Conservation (phyloP, 2,329 filamentous ascomycete species). For the Pezicula carpinea region DNA sequence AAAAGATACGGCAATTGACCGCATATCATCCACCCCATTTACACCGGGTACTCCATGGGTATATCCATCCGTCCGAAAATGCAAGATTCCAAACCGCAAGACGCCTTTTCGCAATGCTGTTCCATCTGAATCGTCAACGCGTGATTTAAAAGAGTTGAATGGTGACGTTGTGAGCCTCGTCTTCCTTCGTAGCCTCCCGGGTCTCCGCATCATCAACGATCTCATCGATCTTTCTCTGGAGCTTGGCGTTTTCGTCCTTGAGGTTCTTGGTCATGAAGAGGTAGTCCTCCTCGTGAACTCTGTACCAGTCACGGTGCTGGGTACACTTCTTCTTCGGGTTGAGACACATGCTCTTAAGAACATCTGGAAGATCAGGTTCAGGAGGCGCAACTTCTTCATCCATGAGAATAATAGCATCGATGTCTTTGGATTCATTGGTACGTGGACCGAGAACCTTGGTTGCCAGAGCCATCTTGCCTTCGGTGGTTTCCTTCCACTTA, state of each 20-base stretch:
- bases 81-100: too few relatives aligned
- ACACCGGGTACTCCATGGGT: too few relatives aligned
- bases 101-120: too few relatives aligned
- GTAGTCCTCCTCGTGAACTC: constrained; percentile 20
- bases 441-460: constrained; percentile 24
- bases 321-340: constrained; percentile 19
- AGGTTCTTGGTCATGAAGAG: not conserved
- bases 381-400: constrained; percentile 13
- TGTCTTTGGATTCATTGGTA: constrained; percentile 17
- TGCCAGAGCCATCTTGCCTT: constrained; percentile 20
- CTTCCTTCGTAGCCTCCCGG: constrained; percentile 4
- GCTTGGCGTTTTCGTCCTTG: not conserved
- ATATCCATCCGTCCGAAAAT: too few relatives aligned
- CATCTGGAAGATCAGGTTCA: constrained; percentile 9
- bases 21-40: too few relatives aligned
- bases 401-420: constrained; percentile 13
- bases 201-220: constrained; percentile 5
- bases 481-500: constrained; percentile 17
- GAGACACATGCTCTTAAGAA: constrained; percentile 23
- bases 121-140: too few relatives aligned
- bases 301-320: constrained; percentile 21
- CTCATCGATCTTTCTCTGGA: not conserved
- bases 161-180: constrained; percentile 3
- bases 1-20: too few relatives aligned
- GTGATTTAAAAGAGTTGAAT: not conserved